Conservation (phyloP, 2,329 filamentous ascomycete species). For the Calonectria ilicicola region DNA sequence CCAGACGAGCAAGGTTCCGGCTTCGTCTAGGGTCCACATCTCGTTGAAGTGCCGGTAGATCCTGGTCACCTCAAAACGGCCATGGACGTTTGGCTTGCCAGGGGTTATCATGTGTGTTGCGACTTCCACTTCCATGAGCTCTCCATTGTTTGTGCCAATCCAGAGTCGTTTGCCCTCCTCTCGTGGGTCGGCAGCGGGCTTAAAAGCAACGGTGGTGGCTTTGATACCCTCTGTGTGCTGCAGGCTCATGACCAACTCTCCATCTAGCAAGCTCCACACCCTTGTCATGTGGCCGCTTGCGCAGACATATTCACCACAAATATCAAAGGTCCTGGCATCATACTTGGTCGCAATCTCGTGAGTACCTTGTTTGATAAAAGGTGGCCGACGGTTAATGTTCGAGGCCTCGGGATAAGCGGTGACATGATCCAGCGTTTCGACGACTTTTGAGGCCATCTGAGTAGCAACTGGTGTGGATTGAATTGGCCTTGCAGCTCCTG, state of each 20-base stretch:
- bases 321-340: slow-evolving; percentile 86
- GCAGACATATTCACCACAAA: slow-evolving; percentile 89
- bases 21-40: slow-evolving; percentile 94
- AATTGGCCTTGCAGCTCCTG: slow-evolving; percentile 8
- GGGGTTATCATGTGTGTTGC: slow-evolving; percentile 76
- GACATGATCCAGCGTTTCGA: slow-evolving; percentile 61
- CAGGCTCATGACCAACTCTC: slow-evolving; percentile 83
- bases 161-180: slow-evolving; percentile 87
- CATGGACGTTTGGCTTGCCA: slow-evolving; percentile 79
- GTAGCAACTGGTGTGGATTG: slow-evolving; percentile 23
- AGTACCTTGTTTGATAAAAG: slow-evolving; percentile 77
- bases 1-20: slow-evolving; percentile 90
- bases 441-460: slow-evolving; percentile 45
- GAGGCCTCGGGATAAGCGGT: slow-evolving; percentile 86
- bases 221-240: slow-evolving; percentile 88
- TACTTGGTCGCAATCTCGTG: slow-evolving; percentile 86
- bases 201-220: slow-evolving; percentile 85
- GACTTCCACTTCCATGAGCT: slow-evolving; percentile 91
- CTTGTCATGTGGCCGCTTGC: slow-evolving; percentile 88
- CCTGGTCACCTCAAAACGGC: slow-evolving; percentile 81
- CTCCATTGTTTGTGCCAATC: slow-evolving; percentile 90
- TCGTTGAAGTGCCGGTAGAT: slow-evolving; percentile 90
- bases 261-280: slow-evolving; percentile 87
- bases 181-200: slow-evolving; percentile 80
- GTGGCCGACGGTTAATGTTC: slow-evolving; percentile 85